Evolutionary conservation across 805 yeast genomes (phyloP), one percentile per base, ranked within the genome.

Genomic region (Candida broadrunensis): DNA sequence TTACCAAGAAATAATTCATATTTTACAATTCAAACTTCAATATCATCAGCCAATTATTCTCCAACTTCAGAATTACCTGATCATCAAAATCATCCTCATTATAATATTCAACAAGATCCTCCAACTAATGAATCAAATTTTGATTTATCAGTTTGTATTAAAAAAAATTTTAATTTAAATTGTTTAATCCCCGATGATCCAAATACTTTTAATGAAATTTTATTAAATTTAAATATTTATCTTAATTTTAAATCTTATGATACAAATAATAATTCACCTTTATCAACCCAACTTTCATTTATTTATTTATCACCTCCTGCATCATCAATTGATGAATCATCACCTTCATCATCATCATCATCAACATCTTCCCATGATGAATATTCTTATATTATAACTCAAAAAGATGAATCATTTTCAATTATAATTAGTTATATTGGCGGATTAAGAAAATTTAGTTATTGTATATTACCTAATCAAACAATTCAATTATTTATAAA

Each of bases 371-470:
- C 24, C 6, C 11, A n/a, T n/a, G n/a, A n/a, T n/a, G 56, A 56
- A 35, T 71, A 72, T 1, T 58, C 72, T 2, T 55, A 49, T 36
- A 52, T 68, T 5, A 30, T 69, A 4, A 51, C 67, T 5, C 61
- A 61, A 31, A 50, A 51, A 15, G 51, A 50, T 36, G 52, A 54
- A 30, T 37, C 54, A 1, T 37, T 44, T 16, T 68, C 75, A 1
- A 45, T 63, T 4, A 48, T 70, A 2, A 55, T 70, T 9, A 61
- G 66, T 9, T 55, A 56, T 37, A 60, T 67, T 8, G 75, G 75
- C 2, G 75, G 74, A 2, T 54, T 70, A 16, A 55, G 75, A 25
- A 67, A 63, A 40, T 63, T 58, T 45, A 48, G 70, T 7, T 66
- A 68, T 46, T 69, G 73, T 40, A 50, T 55, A 17, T 50, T 70